Base-by-base conservation (phyloP, 495 filamentous ascomycete species). In the Aspergillus haitiensis region DNA sequence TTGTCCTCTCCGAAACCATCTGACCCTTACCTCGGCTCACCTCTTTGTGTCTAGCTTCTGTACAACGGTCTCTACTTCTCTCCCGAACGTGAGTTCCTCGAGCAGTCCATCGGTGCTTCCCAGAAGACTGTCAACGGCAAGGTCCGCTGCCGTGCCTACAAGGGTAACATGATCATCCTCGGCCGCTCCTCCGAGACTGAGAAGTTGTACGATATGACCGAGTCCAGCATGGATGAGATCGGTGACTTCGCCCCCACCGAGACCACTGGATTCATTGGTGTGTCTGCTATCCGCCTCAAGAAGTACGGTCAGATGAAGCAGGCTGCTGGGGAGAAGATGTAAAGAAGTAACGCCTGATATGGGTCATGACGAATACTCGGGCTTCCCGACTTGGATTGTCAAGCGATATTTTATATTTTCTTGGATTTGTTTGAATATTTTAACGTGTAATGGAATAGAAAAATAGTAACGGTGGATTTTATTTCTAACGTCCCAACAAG, bases 191-290 rank as follows among this genome's bases (percentile, higher is more conserved):
- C 78, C 66, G 81, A 88, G 67, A 89, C 88, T 57, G 86, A 88
- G 81, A 96, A 95, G 81, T 83, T 97, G 57, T 97, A 98, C 76
- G 83, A 84, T 71, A 84, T 84, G 78, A 77, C 81, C 64, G 91
- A 96, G 78, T 83, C 84, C 46, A 87, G 81, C 63, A 98, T 97
- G 93, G 93, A 97, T 75, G 85, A 86, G 67, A 85, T 96, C 66
- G 88, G 84, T 69, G 86, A 86, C 68, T 96, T 96, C 78, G 79
- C 76, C 55, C 91, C 91, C 37, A 76, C 79, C 57, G 88, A 89
- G 67, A 89, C 86, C 72, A 69, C 85, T 35, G 89, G 91, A 33
- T 95, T 96, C 77, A 93, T 96, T 69, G 82, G 73, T 57, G 88
- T 95, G 58, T 81, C 91, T 66, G 87, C 88, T 48, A 96, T 96